These are phyloP conservation scores for Mucor mucedo DNA, from an alignment of 371 early-diverging fungal species.

Conservation along the genomic window DNA sequence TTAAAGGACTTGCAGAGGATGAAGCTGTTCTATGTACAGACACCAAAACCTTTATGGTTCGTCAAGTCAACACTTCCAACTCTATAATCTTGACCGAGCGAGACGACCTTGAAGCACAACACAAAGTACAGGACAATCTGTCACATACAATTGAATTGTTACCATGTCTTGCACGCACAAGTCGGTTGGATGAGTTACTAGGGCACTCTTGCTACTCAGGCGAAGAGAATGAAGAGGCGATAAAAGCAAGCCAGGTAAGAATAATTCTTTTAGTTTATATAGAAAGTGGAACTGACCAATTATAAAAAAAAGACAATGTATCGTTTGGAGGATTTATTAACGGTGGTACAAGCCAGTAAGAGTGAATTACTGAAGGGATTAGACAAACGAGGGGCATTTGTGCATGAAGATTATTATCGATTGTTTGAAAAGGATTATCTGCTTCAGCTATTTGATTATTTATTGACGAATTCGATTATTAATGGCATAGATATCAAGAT, in stretches of 20 bases:
- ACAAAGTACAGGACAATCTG: conserved; percentile 39
- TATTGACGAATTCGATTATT: conserved; percentile 38
- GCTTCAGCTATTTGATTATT: conserved; percentile 39
- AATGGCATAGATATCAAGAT: conserved; percentile 29
- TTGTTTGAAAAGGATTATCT: conserved; percentile 39
- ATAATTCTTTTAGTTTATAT: no score
- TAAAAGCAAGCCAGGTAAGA: neutral
- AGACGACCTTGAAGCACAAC: conserved; percentile 4
- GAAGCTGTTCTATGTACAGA: conserved; percentile 65
- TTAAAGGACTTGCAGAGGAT: conserved; percentile 57
- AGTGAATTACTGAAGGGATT: conserved; percentile 47
- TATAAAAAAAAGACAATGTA: conserved; percentile 33
- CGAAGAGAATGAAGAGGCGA: conserved; percentile 33
- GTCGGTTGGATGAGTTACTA: conserved; percentile 43
- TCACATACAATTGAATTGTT: conserved; percentile 50
- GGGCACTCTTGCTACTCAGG: conserved; percentile 44
- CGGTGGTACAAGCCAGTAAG: conserved; percentile 60
- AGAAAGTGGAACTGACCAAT: no score
- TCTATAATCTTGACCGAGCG: conserved; percentile 41
- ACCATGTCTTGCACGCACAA: conserved; percentile 46
- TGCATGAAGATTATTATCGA: conserved; percentile 46
- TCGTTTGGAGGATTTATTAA: conserved; percentile 36
- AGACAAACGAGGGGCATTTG: conserved; percentile 42
- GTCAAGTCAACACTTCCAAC: conserved; percentile 63
- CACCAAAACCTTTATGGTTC: conserved; percentile 48